These are phyloP conservation scores for Trapa bicornis DNA, from an alignment of 345 rosid genomes.

Conservation along the genomic window DNA sequence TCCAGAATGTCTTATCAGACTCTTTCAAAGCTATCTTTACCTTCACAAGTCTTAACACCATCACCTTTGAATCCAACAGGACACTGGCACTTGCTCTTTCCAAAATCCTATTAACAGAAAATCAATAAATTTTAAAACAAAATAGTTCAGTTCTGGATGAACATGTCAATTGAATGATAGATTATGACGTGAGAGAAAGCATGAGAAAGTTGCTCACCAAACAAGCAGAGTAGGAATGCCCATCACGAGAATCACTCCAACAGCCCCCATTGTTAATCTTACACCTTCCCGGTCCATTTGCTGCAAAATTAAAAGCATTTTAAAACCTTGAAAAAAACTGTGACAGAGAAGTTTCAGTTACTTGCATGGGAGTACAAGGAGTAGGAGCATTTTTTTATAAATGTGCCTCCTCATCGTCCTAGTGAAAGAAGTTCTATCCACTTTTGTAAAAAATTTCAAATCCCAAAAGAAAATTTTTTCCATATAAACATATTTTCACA, in stretches of 20 bases:
- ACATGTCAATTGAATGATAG: background rate
- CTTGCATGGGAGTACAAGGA: background rate
- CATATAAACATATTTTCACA: background rate
- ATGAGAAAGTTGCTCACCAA: slow-evolving; percentile 33
- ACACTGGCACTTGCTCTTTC: slow-evolving; percentile 63
- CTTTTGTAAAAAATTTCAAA: background rate
- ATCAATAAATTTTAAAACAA: slow-evolving; percentile 3
- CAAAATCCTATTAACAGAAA: slow-evolving; percentile 43
- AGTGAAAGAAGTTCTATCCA: background rate
- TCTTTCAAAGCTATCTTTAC: slow-evolving; percentile 20
- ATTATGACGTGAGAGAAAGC: background rate
- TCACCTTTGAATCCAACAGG: slow-evolving; percentile 91
- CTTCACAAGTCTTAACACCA: slow-evolving; percentile 67
- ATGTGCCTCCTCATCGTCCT: no score
- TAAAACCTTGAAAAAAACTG: background rate
- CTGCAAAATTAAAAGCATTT: slow-evolving; percentile 18
- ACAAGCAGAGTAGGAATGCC: slow-evolving; percentile 57
- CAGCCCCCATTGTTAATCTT: slow-evolving; percentile 71
- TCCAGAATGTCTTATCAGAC: background rate
- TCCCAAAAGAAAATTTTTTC: no score
- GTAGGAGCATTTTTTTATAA: background rate
- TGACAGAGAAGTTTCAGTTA: background rate
- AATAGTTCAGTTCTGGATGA: background rate
- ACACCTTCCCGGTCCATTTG: slow-evolving; percentile 64
- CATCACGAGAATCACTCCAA: slow-evolving; percentile 44